Evolutionary conservation across 2,329 filamentous ascomycete genomes (phyloP), one percentile per base, ranked within the genome.

Genomic region (Colletotrichum magnum): DNA sequence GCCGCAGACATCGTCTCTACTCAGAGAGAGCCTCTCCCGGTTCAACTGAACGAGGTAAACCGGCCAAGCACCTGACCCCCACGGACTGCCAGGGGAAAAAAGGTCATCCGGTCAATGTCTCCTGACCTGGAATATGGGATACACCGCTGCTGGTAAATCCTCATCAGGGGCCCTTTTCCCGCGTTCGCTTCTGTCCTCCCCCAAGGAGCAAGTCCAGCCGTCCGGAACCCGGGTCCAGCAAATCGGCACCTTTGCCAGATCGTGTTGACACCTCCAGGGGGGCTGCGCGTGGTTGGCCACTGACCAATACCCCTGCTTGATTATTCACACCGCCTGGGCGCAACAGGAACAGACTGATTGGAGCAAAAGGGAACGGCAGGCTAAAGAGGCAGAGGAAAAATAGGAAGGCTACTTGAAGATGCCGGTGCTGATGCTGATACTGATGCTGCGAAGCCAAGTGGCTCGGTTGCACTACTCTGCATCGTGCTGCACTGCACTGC

Each of bases 201-300:
- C 58, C 28, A 61, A 61, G 26, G 36, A 67, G 67, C 51, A 69
- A 50, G 68, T 68, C 64, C 68, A 70, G 26, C 58, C 64, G 53
- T 62, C 58, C 65, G 64, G 66, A 36, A 67, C 47, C 43, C 39
- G 24, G 50, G 36, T 21, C 64, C 68, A 70, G 57, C 64, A 68
- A 70, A 64, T 68, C 68, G 64, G 68, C 64, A 68, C 58, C 47
- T 50, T 59, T 70, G 52, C 64, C 64, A 70, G 67, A 67, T 67
- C 57, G 57, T 66, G 15, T 67, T 50, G 51, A 69, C 16, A 32
- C 56, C 32, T 47, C 58, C 59, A 32, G 45, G 53, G 53, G 62
- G 53, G 48, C 26, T 3, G 5, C 9, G 6, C 9, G 26, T n/a
- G 26, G 36, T 26, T 28, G 39, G 12, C 50, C 60, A 48, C 56